These are phyloP conservation scores for Pseudisothecium myosuroides DNA, from an alignment of 225 moss, liverwort and hornwort species.

Conservation along the genomic window DNA sequence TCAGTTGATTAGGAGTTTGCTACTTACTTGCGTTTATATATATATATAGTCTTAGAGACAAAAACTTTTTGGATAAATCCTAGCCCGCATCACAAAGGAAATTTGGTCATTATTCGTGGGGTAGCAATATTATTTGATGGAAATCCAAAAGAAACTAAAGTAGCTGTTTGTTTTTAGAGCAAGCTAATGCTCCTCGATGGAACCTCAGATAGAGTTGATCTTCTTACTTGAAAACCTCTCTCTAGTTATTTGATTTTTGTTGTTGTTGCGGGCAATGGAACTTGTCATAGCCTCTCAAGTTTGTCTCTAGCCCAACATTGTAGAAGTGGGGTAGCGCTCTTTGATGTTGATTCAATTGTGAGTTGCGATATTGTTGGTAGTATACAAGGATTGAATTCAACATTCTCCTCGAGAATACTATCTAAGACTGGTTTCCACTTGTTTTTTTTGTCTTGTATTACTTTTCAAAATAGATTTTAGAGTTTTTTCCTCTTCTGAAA, in stretches of 20 bases:
- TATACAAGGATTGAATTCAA: neutral
- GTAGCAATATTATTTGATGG: neutral
- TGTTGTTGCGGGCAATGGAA: neutral
- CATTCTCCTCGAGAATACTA: neutral
- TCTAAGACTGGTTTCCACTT: neutral
- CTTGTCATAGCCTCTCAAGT: neutral
- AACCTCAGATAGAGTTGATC: neutral
- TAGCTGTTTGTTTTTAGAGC: too few relatives aligned
- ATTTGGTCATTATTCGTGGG: neutral
- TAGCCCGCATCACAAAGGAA: neutral
- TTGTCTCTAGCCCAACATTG: fast-evolving
- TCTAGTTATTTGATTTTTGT: neutral
- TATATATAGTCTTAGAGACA: too few relatives aligned
- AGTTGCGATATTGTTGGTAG: fast-evolving
- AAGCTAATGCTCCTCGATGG: too few relatives aligned
- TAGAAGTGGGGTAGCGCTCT: too few relatives aligned
- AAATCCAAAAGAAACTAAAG: neutral
- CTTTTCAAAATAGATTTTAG: neutral
- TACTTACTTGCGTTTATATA: too few relatives aligned
- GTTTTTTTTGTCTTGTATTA: neutral
- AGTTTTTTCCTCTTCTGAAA: neutral
- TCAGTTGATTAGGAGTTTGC: neutral
- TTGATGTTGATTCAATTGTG: neutral
- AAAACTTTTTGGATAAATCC: neutral
- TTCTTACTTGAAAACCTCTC: neutral